Evolutionary conservation across 768 basidiomycete species (phyloP).

Genomic region (Pleurotus giganteus): DNA sequence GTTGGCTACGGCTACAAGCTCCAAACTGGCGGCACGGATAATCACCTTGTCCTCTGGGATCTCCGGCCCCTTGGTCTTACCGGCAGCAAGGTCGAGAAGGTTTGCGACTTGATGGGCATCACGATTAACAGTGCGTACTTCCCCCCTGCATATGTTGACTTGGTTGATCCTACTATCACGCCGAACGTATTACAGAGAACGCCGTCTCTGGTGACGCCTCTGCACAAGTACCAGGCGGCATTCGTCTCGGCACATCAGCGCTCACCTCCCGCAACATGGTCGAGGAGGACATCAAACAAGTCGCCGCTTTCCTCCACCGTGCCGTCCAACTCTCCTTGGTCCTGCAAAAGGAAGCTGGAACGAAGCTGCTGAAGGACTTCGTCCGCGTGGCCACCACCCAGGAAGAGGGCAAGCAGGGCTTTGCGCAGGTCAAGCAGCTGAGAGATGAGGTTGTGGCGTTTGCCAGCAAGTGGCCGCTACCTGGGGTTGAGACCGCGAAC

Average conservation of each 20-base stretch:
- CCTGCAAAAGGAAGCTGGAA: constrained; percentile 93
- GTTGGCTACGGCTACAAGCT: constrained; percentile 87
- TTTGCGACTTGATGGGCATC: constrained; percentile 95
- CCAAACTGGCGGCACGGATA: constrained; percentile 95
- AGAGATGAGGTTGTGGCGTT: constrained; percentile 79
- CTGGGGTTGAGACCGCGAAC: constrained; percentile 65
- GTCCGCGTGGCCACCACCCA: constrained; percentile 72
- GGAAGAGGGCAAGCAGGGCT: constrained; percentile 70
- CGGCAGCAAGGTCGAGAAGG: constrained; percentile 98
- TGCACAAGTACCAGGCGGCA: constrained; percentile 94
- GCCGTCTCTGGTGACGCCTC: constrained; percentile 96
- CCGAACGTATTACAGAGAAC: constrained; percentile 58
- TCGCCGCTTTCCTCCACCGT: constrained; percentile 91
- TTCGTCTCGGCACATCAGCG: constrained; percentile 93
- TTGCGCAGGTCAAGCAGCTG: constrained; percentile 68
- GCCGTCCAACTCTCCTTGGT: constrained; percentile 86
- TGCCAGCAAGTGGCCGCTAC: constrained; percentile 87
- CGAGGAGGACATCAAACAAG: constrained; percentile 82
- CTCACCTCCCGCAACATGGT: constrained; percentile 93
- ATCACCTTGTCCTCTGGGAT: constrained; percentile 98
- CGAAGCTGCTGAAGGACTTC: constrained; percentile 96
- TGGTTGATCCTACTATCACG: neutral
- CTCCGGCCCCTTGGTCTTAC: constrained; percentile 92
- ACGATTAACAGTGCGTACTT: constrained; percentile 84
- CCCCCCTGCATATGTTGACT: neutral